Percentiles rank a stretch among this genome's conserved stretches.
Conservation (phyloP, 73 alveolate genomes). For the Effrenium voratum region DNA sequence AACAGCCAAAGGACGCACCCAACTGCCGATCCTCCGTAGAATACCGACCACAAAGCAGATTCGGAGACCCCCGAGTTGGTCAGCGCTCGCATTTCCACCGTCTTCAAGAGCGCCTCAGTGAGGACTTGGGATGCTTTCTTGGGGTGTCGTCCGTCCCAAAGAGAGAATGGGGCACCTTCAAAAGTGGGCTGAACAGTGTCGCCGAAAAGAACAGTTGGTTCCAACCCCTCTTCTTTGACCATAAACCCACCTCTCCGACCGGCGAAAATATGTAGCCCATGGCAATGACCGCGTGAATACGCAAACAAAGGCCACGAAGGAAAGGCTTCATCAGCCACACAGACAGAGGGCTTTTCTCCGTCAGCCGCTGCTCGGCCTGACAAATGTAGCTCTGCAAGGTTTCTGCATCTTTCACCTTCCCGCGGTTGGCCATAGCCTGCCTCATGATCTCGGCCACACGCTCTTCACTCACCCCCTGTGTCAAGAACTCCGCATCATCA, state of each 20-base stretch:
- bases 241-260: background rate
- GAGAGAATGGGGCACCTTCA: background rate
- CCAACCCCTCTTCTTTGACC: background rate
- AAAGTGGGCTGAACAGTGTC: background rate
- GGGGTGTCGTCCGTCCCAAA: background rate
- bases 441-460: slow-evolving; percentile 59
- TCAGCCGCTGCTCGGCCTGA: slow-evolving; percentile 72
- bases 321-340: slow-evolving; percentile 66
- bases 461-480: slow-evolving; percentile 69
- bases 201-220: background rate
- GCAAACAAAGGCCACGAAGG: slow-evolving; percentile 57
- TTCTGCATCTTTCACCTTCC: slow-evolving; percentile 55
- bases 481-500: slow-evolving; percentile 67
- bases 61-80: slow-evolving; percentile 73
- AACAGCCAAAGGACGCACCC: slow-evolving; percentile 73
- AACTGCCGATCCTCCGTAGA: slow-evolving; percentile 63
- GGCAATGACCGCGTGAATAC: slow-evolving; percentile 77
- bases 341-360: slow-evolving; percentile 74
- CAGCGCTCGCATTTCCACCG: slow-evolving; percentile 48
- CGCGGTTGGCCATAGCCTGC: slow-evolving; percentile 67
- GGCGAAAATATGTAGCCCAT: slow-evolving; percentile 76
- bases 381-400: slow-evolving; percentile 68
- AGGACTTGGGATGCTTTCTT: background rate
- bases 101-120: slow-evolving; percentile 28
- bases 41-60: slow-evolving; percentile 50